Evolutionary conservation across 2,329 filamentous ascomycete species (phyloP).

Genomic region (Claviceps sp.): DNA sequence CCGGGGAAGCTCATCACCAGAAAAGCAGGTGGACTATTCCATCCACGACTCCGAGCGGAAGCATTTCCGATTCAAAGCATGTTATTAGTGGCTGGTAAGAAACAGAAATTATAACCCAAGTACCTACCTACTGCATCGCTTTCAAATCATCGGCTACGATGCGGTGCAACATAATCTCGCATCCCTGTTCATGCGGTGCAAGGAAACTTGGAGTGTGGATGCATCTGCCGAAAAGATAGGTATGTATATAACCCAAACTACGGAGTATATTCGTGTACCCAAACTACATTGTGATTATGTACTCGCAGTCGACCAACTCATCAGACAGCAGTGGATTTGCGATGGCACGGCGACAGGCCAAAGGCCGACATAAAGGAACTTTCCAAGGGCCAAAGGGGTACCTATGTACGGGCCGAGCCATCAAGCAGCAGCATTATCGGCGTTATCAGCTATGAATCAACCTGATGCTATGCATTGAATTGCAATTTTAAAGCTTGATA

Average conservation of each 20-base stretch:
- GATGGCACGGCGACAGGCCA: neutral
- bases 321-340: neutral
- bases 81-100: neutral
- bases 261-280: too few species aligned
- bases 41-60: neutral
- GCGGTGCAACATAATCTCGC: neutral
- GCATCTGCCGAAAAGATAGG: neutral
- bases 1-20: neutral
- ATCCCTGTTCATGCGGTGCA: slow-evolving; percentile 1
- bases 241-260: neutral
- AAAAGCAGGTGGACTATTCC: neutral
- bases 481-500: neutral
- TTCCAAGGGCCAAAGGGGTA: neutral
- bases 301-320: neutral
- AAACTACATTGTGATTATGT: too few species aligned
- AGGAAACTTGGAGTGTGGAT: neutral
- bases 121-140: neutral
- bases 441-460: neutral
- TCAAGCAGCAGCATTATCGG: neutral
- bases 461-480: neutral
- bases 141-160: neutral
- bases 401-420: neutral
- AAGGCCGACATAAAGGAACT: neutral
- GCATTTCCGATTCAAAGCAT: neutral
- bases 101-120: neutral